Evolutionary conservation across 2,329 filamentous ascomycete species (phyloP).

Genomic region (Calycina herbarum): DNA sequence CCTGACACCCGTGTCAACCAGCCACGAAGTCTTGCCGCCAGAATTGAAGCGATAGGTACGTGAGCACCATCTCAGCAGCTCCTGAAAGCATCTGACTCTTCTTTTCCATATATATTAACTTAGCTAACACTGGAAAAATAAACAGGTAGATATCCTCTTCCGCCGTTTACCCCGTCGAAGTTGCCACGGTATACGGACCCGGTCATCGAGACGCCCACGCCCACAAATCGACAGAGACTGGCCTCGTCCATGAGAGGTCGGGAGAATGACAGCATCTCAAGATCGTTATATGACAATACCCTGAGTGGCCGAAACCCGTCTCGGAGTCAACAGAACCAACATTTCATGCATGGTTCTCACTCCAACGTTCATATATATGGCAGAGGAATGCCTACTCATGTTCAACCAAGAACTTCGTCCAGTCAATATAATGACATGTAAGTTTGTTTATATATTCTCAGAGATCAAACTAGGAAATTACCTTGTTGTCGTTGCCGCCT

Average conservation of each 20-base stretch:
- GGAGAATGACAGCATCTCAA: too few species aligned
- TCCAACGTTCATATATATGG: too few species aligned
- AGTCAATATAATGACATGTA: too few species aligned
- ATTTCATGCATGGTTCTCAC: too few species aligned
- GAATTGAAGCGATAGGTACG: background rate
- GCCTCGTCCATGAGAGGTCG: too few species aligned
- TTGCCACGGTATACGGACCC: background rate
- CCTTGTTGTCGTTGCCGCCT: background rate
- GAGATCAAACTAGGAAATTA: too few species aligned
- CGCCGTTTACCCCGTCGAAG: background rate
- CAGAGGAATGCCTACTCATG: background rate
- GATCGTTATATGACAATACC: too few species aligned
- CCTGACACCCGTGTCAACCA: background rate
- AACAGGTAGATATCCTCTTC: background rate
- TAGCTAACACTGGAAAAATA: background rate
- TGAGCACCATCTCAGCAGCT: background rate
- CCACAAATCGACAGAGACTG: background rate
- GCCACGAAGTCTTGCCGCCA: background rate
- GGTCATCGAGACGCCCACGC: background rate
- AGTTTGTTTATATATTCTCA: too few species aligned
- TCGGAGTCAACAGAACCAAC: too few species aligned
- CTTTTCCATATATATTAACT: background rate
- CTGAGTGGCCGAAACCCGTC: too few species aligned
- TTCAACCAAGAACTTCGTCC: too few species aligned
- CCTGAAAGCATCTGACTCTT: background rate